phyloP scores from a whole-genome alignment of 768 basidiomycete genomes.

The Trametes cinnabarina region DNA sequence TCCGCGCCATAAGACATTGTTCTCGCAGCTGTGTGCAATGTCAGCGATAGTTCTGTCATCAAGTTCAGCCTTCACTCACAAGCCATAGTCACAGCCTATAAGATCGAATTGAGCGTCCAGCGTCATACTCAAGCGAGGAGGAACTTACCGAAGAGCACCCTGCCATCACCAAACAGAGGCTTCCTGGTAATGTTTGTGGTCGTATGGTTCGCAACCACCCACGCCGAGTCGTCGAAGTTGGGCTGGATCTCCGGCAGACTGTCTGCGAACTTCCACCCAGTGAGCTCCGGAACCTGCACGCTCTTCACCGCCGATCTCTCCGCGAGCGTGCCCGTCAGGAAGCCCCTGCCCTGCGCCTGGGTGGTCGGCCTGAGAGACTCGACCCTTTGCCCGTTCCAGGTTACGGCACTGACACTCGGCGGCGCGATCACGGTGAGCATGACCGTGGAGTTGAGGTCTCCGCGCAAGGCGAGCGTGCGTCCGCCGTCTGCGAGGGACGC shows the following conservation, averaged over 20 bases:
- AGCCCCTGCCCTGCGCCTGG: conserved; percentile 54
- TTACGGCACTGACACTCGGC: conserved; percentile 46
- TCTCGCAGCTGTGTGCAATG: conserved; percentile 64
- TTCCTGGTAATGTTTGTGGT: conserved; percentile 69
- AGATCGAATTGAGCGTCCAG: not conserved
- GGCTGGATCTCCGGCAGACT: conserved; percentile 67
- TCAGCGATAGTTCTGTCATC: conserved; percentile 1
- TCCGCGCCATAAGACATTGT: conserved; percentile 77
- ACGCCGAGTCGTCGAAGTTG: conserved; percentile 59
- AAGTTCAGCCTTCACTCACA: conserved; percentile 58
- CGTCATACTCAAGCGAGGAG: too few species aligned
- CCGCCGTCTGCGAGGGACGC: conserved; percentile 32
- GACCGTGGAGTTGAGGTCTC: conserved; percentile 64
- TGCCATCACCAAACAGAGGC: conserved; percentile 70
- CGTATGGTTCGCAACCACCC: conserved; percentile 69
- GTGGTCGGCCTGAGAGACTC: conserved; percentile 34
- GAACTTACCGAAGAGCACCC: conserved; percentile 60
- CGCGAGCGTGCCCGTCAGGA: conserved; percentile 48
- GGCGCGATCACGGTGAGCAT: conserved; percentile 66
- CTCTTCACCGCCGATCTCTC: conserved; percentile 30
- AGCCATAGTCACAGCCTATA: conserved; percentile 75
- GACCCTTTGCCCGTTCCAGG: conserved; percentile 68
- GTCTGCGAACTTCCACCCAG: conserved; percentile 70
- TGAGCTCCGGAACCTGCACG: conserved; percentile 48
- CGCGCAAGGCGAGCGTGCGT: conserved; percentile 50